Evolutionary conservation across 2,329 filamentous ascomycete genomes (phyloP).

Genomic region (Pseudocercospora fijiensis): DNA sequence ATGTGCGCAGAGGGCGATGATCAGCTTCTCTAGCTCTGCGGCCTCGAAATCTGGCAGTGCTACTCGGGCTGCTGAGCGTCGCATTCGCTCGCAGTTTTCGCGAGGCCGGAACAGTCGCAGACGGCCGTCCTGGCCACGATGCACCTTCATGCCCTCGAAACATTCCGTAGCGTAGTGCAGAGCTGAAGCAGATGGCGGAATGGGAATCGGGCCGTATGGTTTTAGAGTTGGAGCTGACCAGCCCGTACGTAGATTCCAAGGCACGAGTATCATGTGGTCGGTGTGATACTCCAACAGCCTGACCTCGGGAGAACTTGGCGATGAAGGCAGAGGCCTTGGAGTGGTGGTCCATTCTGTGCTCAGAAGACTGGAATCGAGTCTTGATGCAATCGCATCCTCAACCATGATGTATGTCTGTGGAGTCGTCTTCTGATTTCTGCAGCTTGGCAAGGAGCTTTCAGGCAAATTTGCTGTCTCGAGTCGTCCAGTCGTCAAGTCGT

Average conservation of each 20-base stretch:
- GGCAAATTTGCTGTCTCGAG: background rate
- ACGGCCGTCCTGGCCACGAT: constrained; percentile 64
- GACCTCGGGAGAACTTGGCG: constrained; percentile 41
- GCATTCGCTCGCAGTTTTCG: constrained; percentile 66
- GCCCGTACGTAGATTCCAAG: constrained; percentile 63
- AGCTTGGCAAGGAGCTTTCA: background rate
- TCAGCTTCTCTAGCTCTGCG: constrained; percentile 68
- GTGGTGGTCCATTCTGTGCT: constrained; percentile 38
- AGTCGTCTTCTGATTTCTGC: background rate
- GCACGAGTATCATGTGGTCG: constrained; percentile 81
- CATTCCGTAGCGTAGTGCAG: constrained; percentile 88
- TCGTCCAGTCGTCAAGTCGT: background rate
- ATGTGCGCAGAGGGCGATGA: constrained; percentile 66
- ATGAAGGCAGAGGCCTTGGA: constrained; percentile 16
- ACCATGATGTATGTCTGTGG: background rate
- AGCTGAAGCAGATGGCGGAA: constrained; percentile 76
- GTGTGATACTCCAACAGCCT: constrained; percentile 54
- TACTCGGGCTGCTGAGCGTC: constrained; percentile 58
- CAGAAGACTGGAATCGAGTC: constrained; percentile 28
- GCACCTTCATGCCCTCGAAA: constrained; percentile 80
- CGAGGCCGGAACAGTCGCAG: constrained; percentile 74
- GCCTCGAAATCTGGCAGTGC: constrained; percentile 71
- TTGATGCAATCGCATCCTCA: background rate
- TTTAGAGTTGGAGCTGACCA: constrained; percentile 72
- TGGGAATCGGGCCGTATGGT: constrained; percentile 71